Base-by-base conservation (phyloP, 768 basidiomycete species). In the Amanita pallidorosea region DNA sequence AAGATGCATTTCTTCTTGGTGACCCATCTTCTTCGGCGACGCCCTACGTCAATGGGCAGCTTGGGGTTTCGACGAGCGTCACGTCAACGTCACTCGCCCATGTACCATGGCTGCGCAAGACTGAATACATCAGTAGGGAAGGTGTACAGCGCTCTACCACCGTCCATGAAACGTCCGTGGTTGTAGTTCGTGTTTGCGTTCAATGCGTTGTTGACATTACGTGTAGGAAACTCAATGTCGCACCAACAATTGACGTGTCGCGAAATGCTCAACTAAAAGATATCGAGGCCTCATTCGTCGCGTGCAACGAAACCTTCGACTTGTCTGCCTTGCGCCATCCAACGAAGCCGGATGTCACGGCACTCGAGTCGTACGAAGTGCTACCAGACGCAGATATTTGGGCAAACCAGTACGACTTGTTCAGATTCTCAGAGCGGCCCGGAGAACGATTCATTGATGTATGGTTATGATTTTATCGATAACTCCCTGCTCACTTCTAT, bases 51-150 rank as follows among this genome's bases (percentile, higher is more conserved):
- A 69, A 71, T 44, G 70, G 72, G 38, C 64, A 65, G 23, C 58
- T 66, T 2, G 60, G 62, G 11, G 60, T 66, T 5, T 62, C 60
- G 27, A 68, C 35, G n/a, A 51, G 72, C 17, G 69, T 70, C 20
- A 57, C 70, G 12, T 67, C 75, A 15, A 68, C 75, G 45, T 74
- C 80, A 43, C 68, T 76, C 7, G 74, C 69, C 6, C 75, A 90
- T 52, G 93, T 96, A 9, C 75, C 89, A 1, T 97, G 94, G 94
- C 71, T 97, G 47, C 76, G 94, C 47, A 91, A 88, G 63, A 95
- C 93, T 0, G 92, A 93, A 59, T 94, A 96, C 59, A 76, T 94
- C 49, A 84, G 80, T 53, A 67, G 85, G 57, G 68, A 80, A 68
- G 64, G 74, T 49, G 58, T 73, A 55, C 62, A 80, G 63, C 60